Evolutionary conservation across 1,284 basidiomycete species (phyloP).

Genomic region (Trametes sp.): DNA sequence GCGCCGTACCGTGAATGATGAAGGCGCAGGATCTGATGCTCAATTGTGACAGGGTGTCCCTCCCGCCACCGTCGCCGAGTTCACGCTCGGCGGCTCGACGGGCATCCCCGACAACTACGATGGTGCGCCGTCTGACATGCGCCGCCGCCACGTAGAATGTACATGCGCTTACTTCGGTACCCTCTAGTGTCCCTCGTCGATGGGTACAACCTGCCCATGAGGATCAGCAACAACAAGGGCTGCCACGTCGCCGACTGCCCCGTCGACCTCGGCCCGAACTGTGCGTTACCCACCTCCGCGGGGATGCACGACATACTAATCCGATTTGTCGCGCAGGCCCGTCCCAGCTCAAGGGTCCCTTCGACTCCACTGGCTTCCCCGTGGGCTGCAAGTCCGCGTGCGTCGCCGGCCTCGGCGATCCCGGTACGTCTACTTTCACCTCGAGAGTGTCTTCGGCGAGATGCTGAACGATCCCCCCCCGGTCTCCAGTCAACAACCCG

Average conservation of each 20-base stretch:
- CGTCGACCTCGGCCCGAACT: conserved; percentile 51
- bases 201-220: conserved; percentile 51
- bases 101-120: conserved; percentile 50
- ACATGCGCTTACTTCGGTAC: too few relatives aligned
- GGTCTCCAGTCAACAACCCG: conserved; percentile 41
- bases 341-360: conserved; percentile 46
- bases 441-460: background rate
- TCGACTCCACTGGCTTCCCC: conserved; percentile 47
- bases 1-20: too few relatives aligned
- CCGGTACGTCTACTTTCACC: conserved; percentile 28
- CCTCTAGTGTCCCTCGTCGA: conserved; percentile 42
- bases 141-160: too few relatives aligned
- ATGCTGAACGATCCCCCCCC: too few relatives aligned
- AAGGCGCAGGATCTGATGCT: background rate
- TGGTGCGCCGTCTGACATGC: conserved; percentile 36
- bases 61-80: conserved; percentile 51
- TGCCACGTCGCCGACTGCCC: conserved; percentile 52
- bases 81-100: conserved; percentile 43
- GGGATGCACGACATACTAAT: background rate
- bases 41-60: conserved; percentile 39
- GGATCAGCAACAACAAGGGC: conserved; percentile 49
- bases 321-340: conserved; percentile 42
- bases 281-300: conserved; percentile 24
- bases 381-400: conserved; percentile 57
- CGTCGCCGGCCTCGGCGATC: conserved; percentile 47